Evolutionary conservation across 2,329 filamentous ascomycete genomes (phyloP), one percentile per base, ranked within the genome.

Genomic region (Nakataea oryzae): DNA sequence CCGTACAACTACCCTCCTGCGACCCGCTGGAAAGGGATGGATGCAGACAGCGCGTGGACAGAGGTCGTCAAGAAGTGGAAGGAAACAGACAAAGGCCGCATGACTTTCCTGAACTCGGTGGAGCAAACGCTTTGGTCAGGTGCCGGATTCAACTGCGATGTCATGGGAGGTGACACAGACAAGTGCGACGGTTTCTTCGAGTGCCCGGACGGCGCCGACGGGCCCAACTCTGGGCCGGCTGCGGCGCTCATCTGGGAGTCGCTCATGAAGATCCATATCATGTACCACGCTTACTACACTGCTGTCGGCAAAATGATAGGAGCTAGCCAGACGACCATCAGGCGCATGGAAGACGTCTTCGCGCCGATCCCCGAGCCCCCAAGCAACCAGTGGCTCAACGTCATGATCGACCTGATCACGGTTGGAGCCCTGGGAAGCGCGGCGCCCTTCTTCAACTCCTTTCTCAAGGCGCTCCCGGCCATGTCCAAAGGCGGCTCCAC

Each of bases 361-460:
- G 70, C 70, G 13, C 70, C 71, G 11, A 63, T 71, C 3, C 67
- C 70, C 1, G 61, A 65, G 30, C 62, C 66, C 11, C 26, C 66
- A 34, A 62, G 63, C 60, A 67, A 70, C 61, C 64, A 62, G 41
- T 72, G 69, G 70, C 59, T 69, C 9, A 34, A 64, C n/a, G 62
- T 74, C 32, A 63, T 74, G 8, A 66, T 73, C 29, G 68, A 72
- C 62, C 62, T 72, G 13, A 29, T 73, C 56, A 70, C 66, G 32
- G 61, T 73, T n/a, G 70, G 70, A 3, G 64, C 67, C 8, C 62
- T 68, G 29, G 61, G 65, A 28, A 63, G 59, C 24, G 66, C 66
- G 1, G 70, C 61, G 32, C 67, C 68, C 28, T 70, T 70, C 60
- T 71, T 73, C 66, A 72, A 72, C 63, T 62, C 27, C 12, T 57